A percentile compares a stretch with the other conserved stretches of the same genome.
phyloP scores from a whole-genome alignment of 805 yeast species.

The Komagataella kurtzmanii region DNA sequence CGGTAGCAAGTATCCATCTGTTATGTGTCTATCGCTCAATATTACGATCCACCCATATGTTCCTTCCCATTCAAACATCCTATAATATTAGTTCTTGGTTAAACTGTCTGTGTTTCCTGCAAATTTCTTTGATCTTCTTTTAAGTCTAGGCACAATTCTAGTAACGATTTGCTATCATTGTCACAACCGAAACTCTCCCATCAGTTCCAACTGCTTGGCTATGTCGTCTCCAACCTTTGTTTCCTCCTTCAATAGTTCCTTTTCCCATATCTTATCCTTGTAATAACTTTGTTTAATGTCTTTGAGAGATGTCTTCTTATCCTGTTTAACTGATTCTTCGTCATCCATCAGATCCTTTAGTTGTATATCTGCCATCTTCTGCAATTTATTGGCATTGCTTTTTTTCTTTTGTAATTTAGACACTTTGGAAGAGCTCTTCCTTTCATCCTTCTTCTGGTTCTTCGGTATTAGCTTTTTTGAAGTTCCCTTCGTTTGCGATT shows the following conservation, averaged over 20 bases:
- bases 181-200: constrained; percentile 27
- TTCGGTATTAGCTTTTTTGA: constrained; percentile 7
- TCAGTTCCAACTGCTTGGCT: constrained; percentile 30
- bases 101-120: neutral
- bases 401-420: neutral
- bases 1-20: neutral
- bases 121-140: neutral
- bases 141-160: neutral
- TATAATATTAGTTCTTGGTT: neutral
- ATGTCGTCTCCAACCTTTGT: constrained; percentile 27
- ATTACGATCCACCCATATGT: neutral
- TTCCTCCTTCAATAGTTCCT: constrained; percentile 10
- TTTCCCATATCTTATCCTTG: constrained; percentile 19
- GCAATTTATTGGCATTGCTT: neutral
- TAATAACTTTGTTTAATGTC: constrained; percentile 23
- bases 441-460: constrained; percentile 2
- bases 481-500: constrained; percentile 9
- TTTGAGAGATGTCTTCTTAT: constrained; percentile 20
- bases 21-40: neutral
- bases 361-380: neutral
- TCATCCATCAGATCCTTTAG: neutral
- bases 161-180: too few relatives aligned
- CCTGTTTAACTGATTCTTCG: neutral
- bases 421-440: neutral
- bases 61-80: neutral